Conservation (phyloP, 1,139 yeast species). For the Lipomyces yarrowii region DNA sequence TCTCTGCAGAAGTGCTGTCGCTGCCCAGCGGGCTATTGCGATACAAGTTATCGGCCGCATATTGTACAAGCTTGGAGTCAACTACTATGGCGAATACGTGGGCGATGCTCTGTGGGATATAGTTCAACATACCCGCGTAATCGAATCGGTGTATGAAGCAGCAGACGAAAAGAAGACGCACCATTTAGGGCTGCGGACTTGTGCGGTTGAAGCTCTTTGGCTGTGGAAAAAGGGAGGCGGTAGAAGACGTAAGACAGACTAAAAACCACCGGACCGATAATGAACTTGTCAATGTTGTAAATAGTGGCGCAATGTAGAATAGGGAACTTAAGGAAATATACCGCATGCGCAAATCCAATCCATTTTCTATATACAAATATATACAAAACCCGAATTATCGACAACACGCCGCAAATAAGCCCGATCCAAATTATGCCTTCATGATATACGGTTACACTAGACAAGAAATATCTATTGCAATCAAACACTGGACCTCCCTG, state of each 20-base stretch:
- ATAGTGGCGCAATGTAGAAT: background rate
- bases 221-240: constrained; percentile 86
- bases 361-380: background rate
- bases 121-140: constrained; percentile 62
- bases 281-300: background rate
- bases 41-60: constrained; percentile 86
- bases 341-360: background rate
- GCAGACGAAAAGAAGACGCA: constrained; percentile 67
- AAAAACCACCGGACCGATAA: background rate
- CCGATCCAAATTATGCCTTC: background rate
- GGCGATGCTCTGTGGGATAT: constrained; percentile 76
- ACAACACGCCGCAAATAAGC: background rate
- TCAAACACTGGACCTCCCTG: background rate
- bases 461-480: background rate
- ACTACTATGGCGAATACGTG: constrained; percentile 52
- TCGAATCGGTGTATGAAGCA: constrained; percentile 74
- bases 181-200: constrained; percentile 75
- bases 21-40: constrained; percentile 86
- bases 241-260: constrained; percentile 34
- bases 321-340: background rate
- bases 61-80: constrained; percentile 74
- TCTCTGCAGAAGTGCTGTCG: constrained; percentile 72
- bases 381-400: no score
- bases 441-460: background rate
- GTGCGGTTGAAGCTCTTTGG: constrained; percentile 95